phyloP scores from a whole-genome alignment of 225 moss, liverwort and hornwort species.

The Pseudisothecium myosuroides region DNA sequence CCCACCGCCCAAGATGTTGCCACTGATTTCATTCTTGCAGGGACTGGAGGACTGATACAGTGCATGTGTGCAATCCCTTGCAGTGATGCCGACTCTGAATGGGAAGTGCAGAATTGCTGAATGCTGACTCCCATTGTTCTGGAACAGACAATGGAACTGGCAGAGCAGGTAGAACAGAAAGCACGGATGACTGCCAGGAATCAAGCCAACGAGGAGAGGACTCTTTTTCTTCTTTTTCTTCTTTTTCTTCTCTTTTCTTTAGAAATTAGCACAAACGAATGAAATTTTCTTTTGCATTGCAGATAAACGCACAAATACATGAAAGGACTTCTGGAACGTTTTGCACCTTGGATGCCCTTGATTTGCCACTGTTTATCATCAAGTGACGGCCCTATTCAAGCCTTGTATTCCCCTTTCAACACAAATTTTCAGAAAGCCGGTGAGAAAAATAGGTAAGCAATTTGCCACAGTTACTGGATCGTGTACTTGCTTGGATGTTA shows the following conservation, averaged over 20 bases:
- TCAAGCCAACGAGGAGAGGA: background rate
- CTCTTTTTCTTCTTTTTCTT: background rate
- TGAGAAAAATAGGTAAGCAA: background rate
- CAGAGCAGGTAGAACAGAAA: background rate
- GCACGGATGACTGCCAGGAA: background rate
- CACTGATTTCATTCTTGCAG: background rate
- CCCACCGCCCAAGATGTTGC: background rate
- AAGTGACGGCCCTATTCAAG: background rate
- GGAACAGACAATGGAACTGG: background rate
- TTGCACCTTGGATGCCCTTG: conserved; percentile 3
- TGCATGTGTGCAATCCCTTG: background rate
- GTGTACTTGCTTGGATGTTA: background rate
- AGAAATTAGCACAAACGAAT: background rate
- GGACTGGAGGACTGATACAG: background rate
- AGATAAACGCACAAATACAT: background rate
- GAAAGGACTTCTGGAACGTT: background rate
- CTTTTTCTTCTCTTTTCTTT: no score
- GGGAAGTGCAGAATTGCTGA: background rate
- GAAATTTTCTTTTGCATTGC: background rate
- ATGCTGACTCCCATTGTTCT: background rate
- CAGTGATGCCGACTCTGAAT: background rate
- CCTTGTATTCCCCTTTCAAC: background rate
- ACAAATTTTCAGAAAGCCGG: background rate
- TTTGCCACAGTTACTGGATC: background rate
- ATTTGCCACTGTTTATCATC: background rate